Conservation (phyloP, 148 eudicot species). For the Hydrangea macrophylla region DNA sequence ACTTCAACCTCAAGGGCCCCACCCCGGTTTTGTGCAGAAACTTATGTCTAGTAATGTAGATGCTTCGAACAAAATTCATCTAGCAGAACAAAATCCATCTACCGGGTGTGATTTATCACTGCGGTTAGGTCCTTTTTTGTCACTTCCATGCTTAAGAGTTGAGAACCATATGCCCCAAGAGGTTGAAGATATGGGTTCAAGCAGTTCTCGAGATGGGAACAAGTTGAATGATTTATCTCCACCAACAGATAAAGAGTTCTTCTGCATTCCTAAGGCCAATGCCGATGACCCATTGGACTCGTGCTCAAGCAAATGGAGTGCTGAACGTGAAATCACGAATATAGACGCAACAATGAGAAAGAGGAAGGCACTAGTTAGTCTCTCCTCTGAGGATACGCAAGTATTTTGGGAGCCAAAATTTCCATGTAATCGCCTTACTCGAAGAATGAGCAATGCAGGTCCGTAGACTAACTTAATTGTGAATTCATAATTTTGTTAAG, state of each 20-base stretch:
- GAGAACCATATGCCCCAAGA: conserved; percentile 7
- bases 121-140: conserved; percentile 40
- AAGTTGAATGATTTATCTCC: conserved; percentile 11
- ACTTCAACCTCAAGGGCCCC: conserved; percentile 9
- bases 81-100: conserved; percentile 6
- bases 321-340: too few species aligned
- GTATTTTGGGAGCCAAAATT: too few species aligned
- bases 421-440: too few species aligned
- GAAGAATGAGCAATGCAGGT: too few species aligned
- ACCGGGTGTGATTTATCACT: conserved; percentile 52
- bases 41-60: not conserved
- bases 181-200: conserved; percentile 3
- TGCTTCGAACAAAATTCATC: not conserved
- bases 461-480: too few species aligned
- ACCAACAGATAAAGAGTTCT: not conserved
- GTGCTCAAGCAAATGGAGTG: too few species aligned
- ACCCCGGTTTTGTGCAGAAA: conserved; percentile 1
- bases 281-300: too few species aligned
- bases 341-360: too few species aligned
- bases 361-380: too few species aligned
- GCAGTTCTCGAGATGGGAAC: not conserved
- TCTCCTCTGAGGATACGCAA: too few species aligned
- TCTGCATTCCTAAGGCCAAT: not conserved
- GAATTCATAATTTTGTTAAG: too few species aligned
- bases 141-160: conserved; percentile 5